Conservation (phyloP, 768 basidiomycete species). For the Baorangia bicolor region DNA sequence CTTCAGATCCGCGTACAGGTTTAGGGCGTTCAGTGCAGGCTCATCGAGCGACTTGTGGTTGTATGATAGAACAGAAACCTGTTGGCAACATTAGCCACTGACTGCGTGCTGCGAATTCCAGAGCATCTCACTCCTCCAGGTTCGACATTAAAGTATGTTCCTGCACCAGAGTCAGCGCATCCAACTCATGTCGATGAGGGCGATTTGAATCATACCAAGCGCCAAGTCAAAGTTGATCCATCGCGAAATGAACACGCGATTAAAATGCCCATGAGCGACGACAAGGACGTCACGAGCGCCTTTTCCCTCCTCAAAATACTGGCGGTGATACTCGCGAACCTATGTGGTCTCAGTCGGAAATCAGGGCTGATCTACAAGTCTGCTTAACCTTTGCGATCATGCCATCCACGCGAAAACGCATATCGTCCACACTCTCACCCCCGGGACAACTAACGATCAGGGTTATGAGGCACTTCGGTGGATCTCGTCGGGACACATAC, state of each 20-base stretch:
- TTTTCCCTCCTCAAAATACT: constrained; percentile 65
- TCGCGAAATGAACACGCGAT: constrained; percentile 71
- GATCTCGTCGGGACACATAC: constrained; percentile 35
- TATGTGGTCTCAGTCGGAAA: constrained; percentile 27
- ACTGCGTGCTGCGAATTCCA: background rate
- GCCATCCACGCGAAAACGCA: constrained; percentile 74
- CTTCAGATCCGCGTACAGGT: constrained; percentile 52
- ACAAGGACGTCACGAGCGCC: constrained; percentile 80
- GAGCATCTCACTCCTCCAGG: constrained; percentile 64
- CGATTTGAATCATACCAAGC: constrained; percentile 48
- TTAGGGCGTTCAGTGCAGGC: constrained; percentile 73
- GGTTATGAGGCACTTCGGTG: background rate
- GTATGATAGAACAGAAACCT: constrained; percentile 82
- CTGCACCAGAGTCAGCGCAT: constrained; percentile 34
- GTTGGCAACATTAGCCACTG: constrained; percentile 7
- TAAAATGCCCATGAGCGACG: constrained; percentile 87
- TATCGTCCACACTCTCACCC: constrained; percentile 81
- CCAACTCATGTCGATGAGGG: background rate
- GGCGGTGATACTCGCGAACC: constrained; percentile 71
- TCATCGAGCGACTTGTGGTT: constrained; percentile 79
- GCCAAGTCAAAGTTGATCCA: constrained; percentile 73
- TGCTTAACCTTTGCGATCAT: constrained; percentile 65
- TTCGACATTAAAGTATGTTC: constrained; percentile 81
- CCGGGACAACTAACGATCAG: constrained; percentile 66
- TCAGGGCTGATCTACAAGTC: background rate